Conservation (phyloP, 1,139 yeast species). For the Geotrichum fermentans region DNA sequence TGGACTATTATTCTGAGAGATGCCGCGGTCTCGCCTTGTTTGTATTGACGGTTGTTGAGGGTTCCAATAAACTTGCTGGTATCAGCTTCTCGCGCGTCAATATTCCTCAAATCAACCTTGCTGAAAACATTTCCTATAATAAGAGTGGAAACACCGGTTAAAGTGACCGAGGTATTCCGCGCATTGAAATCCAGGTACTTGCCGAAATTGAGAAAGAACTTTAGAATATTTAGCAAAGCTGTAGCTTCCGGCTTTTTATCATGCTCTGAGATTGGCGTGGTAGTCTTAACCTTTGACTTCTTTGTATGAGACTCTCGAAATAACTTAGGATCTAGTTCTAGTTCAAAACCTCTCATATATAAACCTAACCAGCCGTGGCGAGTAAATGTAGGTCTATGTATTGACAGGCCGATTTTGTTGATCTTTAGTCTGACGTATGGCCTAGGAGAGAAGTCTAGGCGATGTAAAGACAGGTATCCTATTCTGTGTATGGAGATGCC, state of each 20-base stretch:
- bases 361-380: constrained; percentile 39
- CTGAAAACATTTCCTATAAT: constrained; percentile 31
- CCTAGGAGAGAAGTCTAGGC: constrained; percentile 36
- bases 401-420: constrained; percentile 35
- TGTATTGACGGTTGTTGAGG: constrained; percentile 32
- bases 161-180: constrained; percentile 28
- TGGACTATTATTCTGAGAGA: constrained; percentile 27
- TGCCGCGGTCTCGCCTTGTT: constrained; percentile 33
- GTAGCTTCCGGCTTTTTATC: constrained; percentile 16
- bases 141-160: constrained; percentile 29
- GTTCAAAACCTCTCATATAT: constrained; percentile 31
- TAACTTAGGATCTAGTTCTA: constrained; percentile 31
- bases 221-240: constrained; percentile 25
- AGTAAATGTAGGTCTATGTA: constrained; percentile 42
- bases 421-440: constrained; percentile 38
- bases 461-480: constrained; percentile 40
- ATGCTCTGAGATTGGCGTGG: neutral
- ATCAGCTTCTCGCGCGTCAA: constrained; percentile 17
- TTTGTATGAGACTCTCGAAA: neutral
- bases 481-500: constrained; percentile 43
- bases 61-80: constrained; percentile 35
- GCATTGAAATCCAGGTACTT: constrained; percentile 32
- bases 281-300: neutral
- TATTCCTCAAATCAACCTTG: constrained; percentile 32
- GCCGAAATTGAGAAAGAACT: constrained; percentile 30